A percentile compares a stretch with the other conserved stretches of the same genome.
Conservation (phyloP, 768 basidiomycete genomes). For the Suillus placidus region DNA sequence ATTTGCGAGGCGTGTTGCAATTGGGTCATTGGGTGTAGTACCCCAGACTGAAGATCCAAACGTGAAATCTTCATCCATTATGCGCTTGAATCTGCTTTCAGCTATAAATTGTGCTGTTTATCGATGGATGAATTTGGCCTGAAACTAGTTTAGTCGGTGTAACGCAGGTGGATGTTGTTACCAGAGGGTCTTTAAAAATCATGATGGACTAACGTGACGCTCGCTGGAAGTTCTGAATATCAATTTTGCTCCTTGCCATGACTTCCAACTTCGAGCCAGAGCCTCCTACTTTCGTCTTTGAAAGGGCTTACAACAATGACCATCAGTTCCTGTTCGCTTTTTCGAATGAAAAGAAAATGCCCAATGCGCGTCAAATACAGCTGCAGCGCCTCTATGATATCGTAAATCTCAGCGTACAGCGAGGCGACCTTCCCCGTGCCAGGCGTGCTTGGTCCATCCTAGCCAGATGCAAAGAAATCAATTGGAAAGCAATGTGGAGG, state of each 20-base stretch:
- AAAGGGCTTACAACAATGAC: constrained; percentile 17
- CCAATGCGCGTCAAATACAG: constrained; percentile 67
- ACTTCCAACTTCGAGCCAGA: not conserved
- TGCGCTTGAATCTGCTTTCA: constrained; percentile 12
- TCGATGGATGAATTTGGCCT: not conserved
- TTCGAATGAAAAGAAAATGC: constrained; percentile 49
- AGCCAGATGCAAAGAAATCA: constrained; percentile 73
- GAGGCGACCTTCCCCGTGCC: constrained; percentile 64
- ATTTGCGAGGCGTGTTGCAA: constrained; percentile 30
- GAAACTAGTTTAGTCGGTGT: not conserved
- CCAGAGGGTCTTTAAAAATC: not conserved
- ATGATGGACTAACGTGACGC: not conserved
- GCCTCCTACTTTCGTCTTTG: not conserved
- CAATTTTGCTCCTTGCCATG: not conserved
- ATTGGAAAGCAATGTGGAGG: constrained; percentile 75
- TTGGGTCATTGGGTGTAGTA: constrained; percentile 37
- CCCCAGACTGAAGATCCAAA: constrained; percentile 80
- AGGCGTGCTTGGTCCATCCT: constrained; percentile 74
- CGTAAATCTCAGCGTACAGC: constrained; percentile 69
- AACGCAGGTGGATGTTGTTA: constrained; percentile 9
- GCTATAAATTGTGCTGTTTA: constrained; percentile 16
- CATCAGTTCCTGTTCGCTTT: constrained; percentile 66
- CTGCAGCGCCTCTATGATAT: constrained; percentile 76
- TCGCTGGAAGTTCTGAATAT: not conserved
- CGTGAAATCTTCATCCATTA: constrained; percentile 72